A percentile compares a stretch with the other conserved stretches of the same genome.
Evolutionary conservation across 768 basidiomycete genomes (phyloP).

Genomic region (Megacollybia marginata): DNA sequence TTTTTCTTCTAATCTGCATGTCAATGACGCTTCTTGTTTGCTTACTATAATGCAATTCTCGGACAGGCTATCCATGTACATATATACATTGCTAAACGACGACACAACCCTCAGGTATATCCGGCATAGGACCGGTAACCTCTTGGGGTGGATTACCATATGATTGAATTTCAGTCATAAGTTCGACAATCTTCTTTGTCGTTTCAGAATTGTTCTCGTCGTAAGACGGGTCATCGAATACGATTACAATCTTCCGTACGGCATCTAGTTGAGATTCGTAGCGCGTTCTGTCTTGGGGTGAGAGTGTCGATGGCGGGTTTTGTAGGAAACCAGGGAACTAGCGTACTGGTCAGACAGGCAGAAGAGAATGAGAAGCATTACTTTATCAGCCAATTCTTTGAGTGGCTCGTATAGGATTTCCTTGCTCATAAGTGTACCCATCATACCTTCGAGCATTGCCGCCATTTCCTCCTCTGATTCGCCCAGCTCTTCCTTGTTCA

Average conservation of each 20-base stretch:
- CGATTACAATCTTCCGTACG: conserved; percentile 49
- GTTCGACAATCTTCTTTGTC: conserved; percentile 43
- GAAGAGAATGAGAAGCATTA: conserved; percentile 14
- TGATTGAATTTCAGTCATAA: conserved; percentile 83
- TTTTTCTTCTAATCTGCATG: too few species aligned
- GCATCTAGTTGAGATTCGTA: conserved; percentile 55
- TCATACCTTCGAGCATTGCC: conserved; percentile 71
- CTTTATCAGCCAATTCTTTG: conserved; percentile 71
- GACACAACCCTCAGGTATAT: not conserved
- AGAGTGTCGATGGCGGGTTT: conserved; percentile 44
- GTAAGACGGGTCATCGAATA: conserved; percentile 60
- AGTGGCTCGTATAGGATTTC: conserved; percentile 83
- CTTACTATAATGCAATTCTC: too few species aligned
- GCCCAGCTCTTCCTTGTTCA: conserved; percentile 23
- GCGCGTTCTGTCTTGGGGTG: conserved; percentile 50
- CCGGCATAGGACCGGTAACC: conserved; percentile 76
- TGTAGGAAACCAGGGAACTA: conserved; percentile 76
- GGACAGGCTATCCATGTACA: too few species aligned
- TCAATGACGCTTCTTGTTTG: too few species aligned
- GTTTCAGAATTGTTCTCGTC: conserved; percentile 43
- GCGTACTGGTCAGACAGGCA: not conserved
- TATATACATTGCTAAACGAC: too few species aligned
- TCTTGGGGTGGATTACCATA: conserved; percentile 73
- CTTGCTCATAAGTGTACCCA: conserved; percentile 75
- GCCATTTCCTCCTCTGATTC: conserved; percentile 38